Evolutionary conservation across 2,329 filamentous ascomycete genomes (phyloP).

Genomic region (Hymenoscyphus repandus): DNA sequence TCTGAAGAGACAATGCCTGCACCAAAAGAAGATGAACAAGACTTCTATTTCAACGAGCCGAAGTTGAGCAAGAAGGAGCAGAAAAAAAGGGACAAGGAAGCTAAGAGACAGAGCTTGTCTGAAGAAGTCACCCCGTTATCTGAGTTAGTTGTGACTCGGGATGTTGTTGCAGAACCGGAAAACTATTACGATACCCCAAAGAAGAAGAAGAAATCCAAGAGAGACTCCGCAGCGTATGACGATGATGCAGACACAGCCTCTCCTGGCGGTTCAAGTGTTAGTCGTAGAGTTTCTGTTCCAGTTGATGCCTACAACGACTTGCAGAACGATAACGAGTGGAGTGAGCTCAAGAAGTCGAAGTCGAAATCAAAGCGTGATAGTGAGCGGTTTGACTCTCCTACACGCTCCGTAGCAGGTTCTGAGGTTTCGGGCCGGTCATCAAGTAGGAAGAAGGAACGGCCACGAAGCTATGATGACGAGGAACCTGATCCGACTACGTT

Average conservation of each 20-base stretch:
- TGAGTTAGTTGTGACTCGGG: constrained; percentile 13
- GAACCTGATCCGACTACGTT: constrained; percentile 28
- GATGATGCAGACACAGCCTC: constrained; percentile 32
- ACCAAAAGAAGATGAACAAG: constrained; percentile 23
- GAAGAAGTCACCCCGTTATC: constrained; percentile 22
- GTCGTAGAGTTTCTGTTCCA: constrained; percentile 22
- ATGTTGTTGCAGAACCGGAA: constrained; percentile 28
- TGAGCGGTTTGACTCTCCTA: constrained; percentile 24
- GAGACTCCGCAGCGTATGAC: constrained; percentile 30
- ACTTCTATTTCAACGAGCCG: constrained; percentile 23
- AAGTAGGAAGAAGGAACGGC: constrained; percentile 23
- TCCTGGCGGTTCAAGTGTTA: constrained; percentile 14
- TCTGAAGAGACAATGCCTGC: constrained; percentile 6
- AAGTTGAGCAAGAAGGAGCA: constrained; percentile 45
- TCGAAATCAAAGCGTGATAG: constrained; percentile 35
- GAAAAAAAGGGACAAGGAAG: constrained; percentile 42
- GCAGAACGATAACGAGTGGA: constrained; percentile 33
- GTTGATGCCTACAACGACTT: constrained; percentile 30
- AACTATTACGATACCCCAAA: constrained; percentile 27
- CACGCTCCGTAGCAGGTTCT: constrained; percentile 12
- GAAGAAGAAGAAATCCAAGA: constrained; percentile 32
- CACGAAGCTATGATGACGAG: constrained; percentile 20
- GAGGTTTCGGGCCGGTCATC: constrained; percentile 17
- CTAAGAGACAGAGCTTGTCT: constrained; percentile 28
- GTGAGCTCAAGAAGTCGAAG: constrained; percentile 25